phyloP scores from a whole-genome alignment of 257 asterid species.

The Fraxinus pennsylvanica region DNA sequence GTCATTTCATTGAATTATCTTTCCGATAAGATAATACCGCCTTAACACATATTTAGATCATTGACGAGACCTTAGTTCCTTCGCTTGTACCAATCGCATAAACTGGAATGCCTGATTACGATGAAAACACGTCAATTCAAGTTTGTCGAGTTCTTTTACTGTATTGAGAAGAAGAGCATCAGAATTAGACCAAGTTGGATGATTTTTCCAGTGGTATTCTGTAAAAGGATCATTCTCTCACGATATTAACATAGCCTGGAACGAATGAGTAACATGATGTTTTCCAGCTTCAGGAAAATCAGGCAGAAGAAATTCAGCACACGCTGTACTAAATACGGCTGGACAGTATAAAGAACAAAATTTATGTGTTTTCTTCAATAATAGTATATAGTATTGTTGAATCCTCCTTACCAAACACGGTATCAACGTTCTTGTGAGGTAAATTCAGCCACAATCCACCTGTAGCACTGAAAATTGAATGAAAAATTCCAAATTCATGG shows the following conservation, averaged over 20 bases:
- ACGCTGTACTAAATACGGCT: too few species aligned
- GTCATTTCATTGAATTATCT: too few species aligned
- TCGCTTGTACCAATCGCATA: constrained; percentile 41
- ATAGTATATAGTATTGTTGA: too few species aligned
- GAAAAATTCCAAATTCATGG: constrained; percentile 47
- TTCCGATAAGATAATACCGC: too few species aligned
- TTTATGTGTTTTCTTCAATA: too few species aligned
- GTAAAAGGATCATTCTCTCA: constrained; percentile 40
- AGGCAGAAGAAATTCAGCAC: constrained; percentile 46
- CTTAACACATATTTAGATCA: too few species aligned
- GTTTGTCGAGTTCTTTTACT: constrained; percentile 43
- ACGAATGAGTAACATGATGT: constrained; percentile 40
- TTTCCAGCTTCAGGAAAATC: constrained; percentile 62
- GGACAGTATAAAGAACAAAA: too few species aligned
- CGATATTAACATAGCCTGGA: constrained; percentile 38
- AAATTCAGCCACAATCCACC: constrained; percentile 65
- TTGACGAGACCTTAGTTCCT: too few species aligned
- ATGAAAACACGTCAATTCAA: constrained; percentile 45
- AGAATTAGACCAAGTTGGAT: constrained; percentile 40
- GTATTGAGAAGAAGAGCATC: constrained; percentile 61
- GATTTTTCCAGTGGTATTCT: constrained; percentile 33
- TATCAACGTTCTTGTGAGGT: constrained; percentile 39
- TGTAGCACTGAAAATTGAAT: constrained; percentile 43
- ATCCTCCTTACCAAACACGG: neutral
- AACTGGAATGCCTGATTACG: constrained; percentile 38